Evolutionary conservation across 2,329 filamentous ascomycete genomes (phyloP), one percentile per base, ranked within the genome.

Genomic region (Epichloe gansuensis): DNA sequence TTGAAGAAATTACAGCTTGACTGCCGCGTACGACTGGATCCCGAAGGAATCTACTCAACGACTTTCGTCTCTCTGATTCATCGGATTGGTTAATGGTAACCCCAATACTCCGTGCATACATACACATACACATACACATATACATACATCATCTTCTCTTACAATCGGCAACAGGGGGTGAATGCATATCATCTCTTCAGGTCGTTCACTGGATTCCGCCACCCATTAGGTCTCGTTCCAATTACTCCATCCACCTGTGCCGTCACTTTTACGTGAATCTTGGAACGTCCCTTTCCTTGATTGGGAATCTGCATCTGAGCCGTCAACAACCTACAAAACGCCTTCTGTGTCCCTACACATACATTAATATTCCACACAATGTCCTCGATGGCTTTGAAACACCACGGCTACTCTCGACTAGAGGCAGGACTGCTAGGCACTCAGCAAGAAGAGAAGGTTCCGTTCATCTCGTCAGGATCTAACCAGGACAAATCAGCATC

Each of bases 341-440:
- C 28, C 35, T 37, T 23, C n/a, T 15, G 31, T 34, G 38, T 51
- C 45, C 48, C 48, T 15, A 17, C 34, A 11, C 17, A 23, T 9
- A 42, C 25, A 23, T 15, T 15, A 11, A 13, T 21, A 11, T 35
- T n/a, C 25, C 44, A n/a, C 47, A 50, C 41, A 15, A 60, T 59
- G 58, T 55, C 56, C 50, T 50, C 55, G 48, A 47, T 54, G 21
- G 15, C 52, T 28, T 46, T 43, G 31, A 47, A 42, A n/a, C 23
- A 46, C 8, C 9, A 46, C 23, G 48, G 48, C 46, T 55, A 60
- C 35, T 46, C 41, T 41, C 51, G 46, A 34, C 52, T 61, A 28
- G 60, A 63, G 54, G 56, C 57, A 53, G 59, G 60, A 56, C 54
- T 61, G 38, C 48, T 61, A 51, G 55, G 48, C 55, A 60, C 55